These are phyloP conservation scores for Zalerion maritima DNA, from an alignment of 495 filamentous ascomycete genomes.

Conservation along the genomic window DNA sequence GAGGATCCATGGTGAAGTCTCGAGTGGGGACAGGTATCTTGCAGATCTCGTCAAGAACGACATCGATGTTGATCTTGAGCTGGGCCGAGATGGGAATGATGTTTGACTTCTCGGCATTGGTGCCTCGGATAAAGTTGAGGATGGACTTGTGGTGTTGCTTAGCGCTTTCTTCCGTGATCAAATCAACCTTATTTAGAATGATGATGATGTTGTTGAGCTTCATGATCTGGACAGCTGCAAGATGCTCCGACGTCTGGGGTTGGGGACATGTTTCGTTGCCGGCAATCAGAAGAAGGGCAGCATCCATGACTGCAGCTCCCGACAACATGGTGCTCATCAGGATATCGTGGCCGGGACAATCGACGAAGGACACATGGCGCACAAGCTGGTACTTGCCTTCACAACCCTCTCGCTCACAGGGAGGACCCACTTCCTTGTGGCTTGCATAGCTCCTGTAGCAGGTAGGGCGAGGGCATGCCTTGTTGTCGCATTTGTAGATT, in stretches of 20 bases:
- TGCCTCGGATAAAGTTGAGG: constrained; percentile 92
- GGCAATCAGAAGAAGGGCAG: constrained; percentile 86
- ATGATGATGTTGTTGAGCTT: constrained; percentile 97
- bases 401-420: constrained; percentile 89
- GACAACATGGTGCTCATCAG: constrained; percentile 99
- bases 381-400: constrained; percentile 67
- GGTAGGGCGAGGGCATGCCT: constrained; percentile 76
- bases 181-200: constrained; percentile 96
- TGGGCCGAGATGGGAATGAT: constrained; percentile 98
- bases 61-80: constrained; percentile 98
- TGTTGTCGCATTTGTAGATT: constrained; percentile 96
- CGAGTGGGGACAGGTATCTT: constrained; percentile 80
- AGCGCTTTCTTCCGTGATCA: constrained; percentile 89
- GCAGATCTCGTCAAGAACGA: constrained; percentile 86
- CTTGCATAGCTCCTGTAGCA: constrained; percentile 97
- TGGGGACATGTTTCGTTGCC: constrained; percentile 98
- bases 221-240: constrained; percentile 99
- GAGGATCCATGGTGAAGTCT: constrained; percentile 78
- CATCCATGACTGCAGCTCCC: constrained; percentile 98
- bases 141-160: constrained; percentile 90
- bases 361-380: constrained; percentile 88
- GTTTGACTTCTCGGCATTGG: constrained; percentile 86
- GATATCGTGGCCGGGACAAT: constrained; percentile 99
- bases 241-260: constrained; percentile 96
- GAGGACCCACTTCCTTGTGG: constrained; percentile 92